Evolutionary conservation across 2,329 filamentous ascomycete species (phyloP).

Genomic region (Aspergillus brunneoviolaceus): DNA sequence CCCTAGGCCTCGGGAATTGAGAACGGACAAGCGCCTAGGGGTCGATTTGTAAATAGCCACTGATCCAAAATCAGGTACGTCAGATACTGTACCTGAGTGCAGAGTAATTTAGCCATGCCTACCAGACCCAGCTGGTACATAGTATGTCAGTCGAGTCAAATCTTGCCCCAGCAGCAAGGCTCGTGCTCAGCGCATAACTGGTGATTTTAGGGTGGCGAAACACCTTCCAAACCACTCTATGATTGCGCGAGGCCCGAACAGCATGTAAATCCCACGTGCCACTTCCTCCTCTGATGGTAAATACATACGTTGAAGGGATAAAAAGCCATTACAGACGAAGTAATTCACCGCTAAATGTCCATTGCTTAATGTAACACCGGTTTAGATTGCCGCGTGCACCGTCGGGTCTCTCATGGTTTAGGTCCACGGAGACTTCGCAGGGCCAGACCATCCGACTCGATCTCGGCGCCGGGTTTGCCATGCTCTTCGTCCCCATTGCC

Average conservation of each 20-base stretch:
- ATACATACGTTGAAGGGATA: background rate
- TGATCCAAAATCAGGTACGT: too few relatives aligned
- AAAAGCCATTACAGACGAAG: background rate
- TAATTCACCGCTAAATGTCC: background rate
- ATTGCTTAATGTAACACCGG: background rate
- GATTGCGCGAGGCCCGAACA: background rate
- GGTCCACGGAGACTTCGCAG: slow-evolving; percentile 39
- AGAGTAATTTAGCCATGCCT: too few relatives aligned
- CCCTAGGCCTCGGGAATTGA: background rate
- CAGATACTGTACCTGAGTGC: too few relatives aligned
- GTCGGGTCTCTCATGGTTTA: slow-evolving; percentile 16
- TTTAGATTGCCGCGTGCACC: background rate
- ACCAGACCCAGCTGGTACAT: too few relatives aligned
- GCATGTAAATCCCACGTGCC: background rate
- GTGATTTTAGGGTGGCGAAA: background rate
- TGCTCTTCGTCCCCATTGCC: slow-evolving; percentile 33
- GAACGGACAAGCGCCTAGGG: background rate
- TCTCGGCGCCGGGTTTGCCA: slow-evolving; percentile 30
- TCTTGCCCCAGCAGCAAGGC: background rate
- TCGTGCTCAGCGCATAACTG: background rate
- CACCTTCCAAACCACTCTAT: background rate
- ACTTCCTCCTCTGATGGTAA: background rate
- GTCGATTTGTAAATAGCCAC: background rate
- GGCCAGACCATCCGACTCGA: slow-evolving; percentile 36
- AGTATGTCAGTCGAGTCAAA: too few relatives aligned